Conservation (phyloP, 768 basidiomycete genomes). For the Symmetrospora coprosmae region DNA sequence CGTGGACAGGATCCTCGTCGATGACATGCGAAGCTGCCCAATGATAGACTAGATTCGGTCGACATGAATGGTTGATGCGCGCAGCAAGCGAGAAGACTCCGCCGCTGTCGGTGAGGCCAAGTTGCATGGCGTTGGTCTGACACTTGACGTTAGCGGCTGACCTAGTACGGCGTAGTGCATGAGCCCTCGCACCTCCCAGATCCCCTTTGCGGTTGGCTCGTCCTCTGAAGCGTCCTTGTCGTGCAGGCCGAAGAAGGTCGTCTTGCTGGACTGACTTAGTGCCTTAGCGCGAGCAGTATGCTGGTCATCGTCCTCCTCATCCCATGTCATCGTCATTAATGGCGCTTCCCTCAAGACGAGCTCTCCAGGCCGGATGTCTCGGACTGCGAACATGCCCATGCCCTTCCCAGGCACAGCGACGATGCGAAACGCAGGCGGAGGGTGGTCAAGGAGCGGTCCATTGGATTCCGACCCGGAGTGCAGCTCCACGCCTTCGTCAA, state of each 20-base stretch:
- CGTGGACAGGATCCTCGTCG: too few species aligned
- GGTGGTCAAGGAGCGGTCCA: too few species aligned
- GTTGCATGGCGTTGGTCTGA: neutral
- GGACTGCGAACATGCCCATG: neutral
- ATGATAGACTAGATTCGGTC: neutral
- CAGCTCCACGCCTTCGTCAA: too few species aligned
- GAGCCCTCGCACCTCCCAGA: neutral
- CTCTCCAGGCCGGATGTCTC: neutral
- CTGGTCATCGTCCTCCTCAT: neutral
- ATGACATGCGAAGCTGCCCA: too few species aligned
- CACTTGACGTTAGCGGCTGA: neutral
- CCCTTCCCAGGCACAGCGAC: neutral
- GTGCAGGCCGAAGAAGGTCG: neutral
- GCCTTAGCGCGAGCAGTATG: neutral
- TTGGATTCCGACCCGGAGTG: too few species aligned
- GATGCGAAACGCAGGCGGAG: too few species aligned
- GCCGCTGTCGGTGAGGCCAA: neutral
- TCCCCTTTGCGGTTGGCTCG: neutral
- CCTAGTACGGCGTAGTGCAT: too few species aligned
- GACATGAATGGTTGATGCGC: neutral
- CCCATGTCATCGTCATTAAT: neutral
- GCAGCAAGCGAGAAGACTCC: neutral
- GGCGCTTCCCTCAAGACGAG: neutral
- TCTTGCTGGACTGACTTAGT: neutral
- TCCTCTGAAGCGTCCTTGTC: neutral